Evolutionary conservation across 495 filamentous ascomycete genomes (phyloP).

Genomic region (Cryomyces minteri): DNA sequence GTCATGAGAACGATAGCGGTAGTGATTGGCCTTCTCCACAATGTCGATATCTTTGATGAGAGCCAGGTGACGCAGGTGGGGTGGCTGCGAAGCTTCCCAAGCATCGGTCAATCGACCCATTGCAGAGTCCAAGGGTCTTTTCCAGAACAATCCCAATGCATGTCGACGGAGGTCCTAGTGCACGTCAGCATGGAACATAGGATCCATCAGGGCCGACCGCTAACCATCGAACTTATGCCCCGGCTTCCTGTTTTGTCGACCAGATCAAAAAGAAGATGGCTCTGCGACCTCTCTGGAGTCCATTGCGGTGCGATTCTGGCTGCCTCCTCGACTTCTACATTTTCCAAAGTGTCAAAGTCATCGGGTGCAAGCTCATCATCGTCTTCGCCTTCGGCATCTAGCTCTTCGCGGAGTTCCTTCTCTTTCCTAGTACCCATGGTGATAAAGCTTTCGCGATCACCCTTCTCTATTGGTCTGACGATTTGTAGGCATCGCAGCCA

Average conservation of each 20-base stretch:
- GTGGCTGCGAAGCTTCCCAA: slow-evolving; percentile 43
- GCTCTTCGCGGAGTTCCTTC: too few species aligned
- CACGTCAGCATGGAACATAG: too few species aligned
- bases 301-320: slow-evolving; percentile 1
- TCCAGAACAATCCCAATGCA: slow-evolving; percentile 35
- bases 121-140: slow-evolving; percentile 36
- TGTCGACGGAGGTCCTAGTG: slow-evolving; percentile 27
- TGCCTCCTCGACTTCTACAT: background rate
- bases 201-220: slow-evolving; percentile 10
- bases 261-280: slow-evolving; percentile 3
- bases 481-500: too few species aligned
- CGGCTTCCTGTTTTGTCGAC: slow-evolving; percentile 13
- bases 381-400: slow-evolving; percentile 1
- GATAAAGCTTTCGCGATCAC: too few species aligned
- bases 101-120: slow-evolving; percentile 36
- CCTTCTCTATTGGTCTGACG: too few species aligned
- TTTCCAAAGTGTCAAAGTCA: background rate
- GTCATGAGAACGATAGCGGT: slow-evolving; percentile 35
- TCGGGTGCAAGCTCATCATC: background rate
- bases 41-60: slow-evolving; percentile 42
- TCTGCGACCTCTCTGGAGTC: slow-evolving; percentile 3
- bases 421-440: too few species aligned
- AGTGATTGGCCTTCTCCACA: slow-evolving; percentile 31
- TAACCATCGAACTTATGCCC: slow-evolving; percentile 27
- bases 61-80: slow-evolving; percentile 41